Percentiles rank a stretch among this genome's conserved stretches.
Evolutionary conservation across 2,329 filamentous ascomycete species (phyloP).

Genomic region (Parasarocladium wereldwijsianum): DNA sequence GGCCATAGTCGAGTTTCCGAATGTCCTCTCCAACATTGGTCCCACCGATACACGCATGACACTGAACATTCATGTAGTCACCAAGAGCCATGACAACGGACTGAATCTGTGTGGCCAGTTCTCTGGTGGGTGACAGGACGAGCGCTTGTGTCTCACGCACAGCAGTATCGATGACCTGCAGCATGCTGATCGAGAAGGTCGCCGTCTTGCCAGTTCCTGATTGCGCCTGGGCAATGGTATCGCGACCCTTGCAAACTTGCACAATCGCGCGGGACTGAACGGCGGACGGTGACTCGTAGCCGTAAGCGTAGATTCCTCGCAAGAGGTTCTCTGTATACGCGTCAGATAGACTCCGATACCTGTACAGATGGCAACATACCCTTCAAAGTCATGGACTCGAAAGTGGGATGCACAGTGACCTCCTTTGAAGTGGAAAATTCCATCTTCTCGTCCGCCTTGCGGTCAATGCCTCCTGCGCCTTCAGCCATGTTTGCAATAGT

Average conservation of each 20-base stretch:
- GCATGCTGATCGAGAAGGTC: slow-evolving; percentile 90
- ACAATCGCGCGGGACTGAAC: slow-evolving; percentile 97
- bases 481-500: slow-evolving; percentile 80
- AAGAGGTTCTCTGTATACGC: slow-evolving; percentile 70
- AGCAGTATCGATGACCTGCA: slow-evolving; percentile 89
- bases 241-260: slow-evolving; percentile 96
- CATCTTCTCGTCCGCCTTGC: slow-evolving; percentile 89
- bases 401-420: slow-evolving; percentile 86
- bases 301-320: slow-evolving; percentile 94
- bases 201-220: slow-evolving; percentile 95
- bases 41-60: slow-evolving; percentile 94
- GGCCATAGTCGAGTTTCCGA: slow-evolving; percentile 90
- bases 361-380: slow-evolving; percentile 30
- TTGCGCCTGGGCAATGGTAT: slow-evolving; percentile 96
- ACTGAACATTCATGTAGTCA: slow-evolving; percentile 99
- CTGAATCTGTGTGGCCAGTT: slow-evolving; percentile 96
- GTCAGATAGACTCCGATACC: too few relatives aligned
- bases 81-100: slow-evolving; percentile 99
- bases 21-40: slow-evolving; percentile 98
- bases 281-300: slow-evolving; percentile 94
- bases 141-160: slow-evolving; percentile 89
- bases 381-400: slow-evolving; percentile 94
- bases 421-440: slow-evolving; percentile 98
- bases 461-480: slow-evolving; percentile 60
- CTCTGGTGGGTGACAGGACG: slow-evolving; percentile 87